Conservation (phyloP, 768 basidiomycete species). For the Filobasidium floriforme region DNA sequence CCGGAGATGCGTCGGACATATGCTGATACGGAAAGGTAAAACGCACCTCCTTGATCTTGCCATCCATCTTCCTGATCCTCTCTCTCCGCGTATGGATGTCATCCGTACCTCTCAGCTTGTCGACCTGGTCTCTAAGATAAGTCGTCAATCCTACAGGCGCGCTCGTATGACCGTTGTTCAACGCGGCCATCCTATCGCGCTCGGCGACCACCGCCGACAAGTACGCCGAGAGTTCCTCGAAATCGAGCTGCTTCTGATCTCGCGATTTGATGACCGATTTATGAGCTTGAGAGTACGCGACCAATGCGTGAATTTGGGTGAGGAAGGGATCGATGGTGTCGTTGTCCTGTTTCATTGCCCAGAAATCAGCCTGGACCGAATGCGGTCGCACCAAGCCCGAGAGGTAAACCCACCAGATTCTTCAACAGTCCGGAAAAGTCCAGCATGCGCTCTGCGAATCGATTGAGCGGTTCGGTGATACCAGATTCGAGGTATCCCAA, state of each 20-base stretch:
- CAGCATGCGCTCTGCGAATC: constrained; percentile 90
- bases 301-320: constrained; percentile 76
- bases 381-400: background rate
- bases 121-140: constrained; percentile 86
- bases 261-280: constrained; percentile 88
- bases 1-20: background rate
- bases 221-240: constrained; percentile 93
- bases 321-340: constrained; percentile 89
- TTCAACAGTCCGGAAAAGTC: constrained; percentile 87
- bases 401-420: constrained; percentile 57
- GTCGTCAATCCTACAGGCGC: constrained; percentile 66
- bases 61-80: constrained; percentile 83
- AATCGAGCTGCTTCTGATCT: constrained; percentile 97
- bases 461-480: constrained; percentile 93
- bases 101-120: constrained; percentile 82
- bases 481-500: constrained; percentile 96
- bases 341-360: constrained; percentile 58
- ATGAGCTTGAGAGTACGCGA: constrained; percentile 90
- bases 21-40: background rate
- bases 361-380: background rate
- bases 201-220: constrained; percentile 86
- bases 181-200: constrained; percentile 80
- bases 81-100: constrained; percentile 88
- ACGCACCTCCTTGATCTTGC: constrained; percentile 85
- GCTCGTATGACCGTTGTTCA: constrained; percentile 80